A percentile compares a stretch with the other conserved stretches of the same genome.
Evolutionary conservation across 768 basidiomycete species (phyloP).

Genomic region (Leccinellum rugosiceps): DNA sequence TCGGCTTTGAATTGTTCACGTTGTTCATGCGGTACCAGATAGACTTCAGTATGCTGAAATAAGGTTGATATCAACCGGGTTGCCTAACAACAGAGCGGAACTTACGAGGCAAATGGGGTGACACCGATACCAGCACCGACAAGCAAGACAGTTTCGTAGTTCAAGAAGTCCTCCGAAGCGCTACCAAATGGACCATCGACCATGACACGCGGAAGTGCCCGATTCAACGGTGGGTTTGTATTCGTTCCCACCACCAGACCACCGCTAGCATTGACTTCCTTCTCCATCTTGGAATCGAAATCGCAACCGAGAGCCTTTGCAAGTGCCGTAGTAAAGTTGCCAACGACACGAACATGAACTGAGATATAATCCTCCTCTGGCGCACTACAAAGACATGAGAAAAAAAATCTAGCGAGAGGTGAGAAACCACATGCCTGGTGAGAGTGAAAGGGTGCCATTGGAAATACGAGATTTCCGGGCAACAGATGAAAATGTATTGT

Average conservation of each 20-base stretch:
- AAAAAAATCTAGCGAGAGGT: not conserved
- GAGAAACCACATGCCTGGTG: slow-evolving; percentile 51
- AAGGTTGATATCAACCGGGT: slow-evolving; percentile 1
- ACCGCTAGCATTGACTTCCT: slow-evolving; percentile 41
- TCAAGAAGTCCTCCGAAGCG: slow-evolving; percentile 88
- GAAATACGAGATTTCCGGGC: slow-evolving; percentile 91
- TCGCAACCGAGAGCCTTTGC: slow-evolving; percentile 83
- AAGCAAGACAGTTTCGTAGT: slow-evolving; percentile 83
- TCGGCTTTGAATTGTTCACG: slow-evolving; percentile 68
- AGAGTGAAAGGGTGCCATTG: slow-evolving; percentile 98
- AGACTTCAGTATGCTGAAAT: slow-evolving; percentile 72
- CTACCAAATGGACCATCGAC: slow-evolving; percentile 94
- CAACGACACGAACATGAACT: slow-evolving; percentile 88
- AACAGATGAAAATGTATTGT: slow-evolving; percentile 90
- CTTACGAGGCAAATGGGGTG: slow-evolving; percentile 93
- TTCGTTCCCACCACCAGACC: slow-evolving; percentile 61
- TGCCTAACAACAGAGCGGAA: slow-evolving; percentile 3
- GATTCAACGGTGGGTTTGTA: slow-evolving; percentile 59
- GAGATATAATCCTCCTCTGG: slow-evolving; percentile 96
- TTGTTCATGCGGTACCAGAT: slow-evolving; percentile 98
- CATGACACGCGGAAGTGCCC: slow-evolving; percentile 87
- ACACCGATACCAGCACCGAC: slow-evolving; percentile 97
- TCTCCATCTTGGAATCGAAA: slow-evolving; percentile 55
- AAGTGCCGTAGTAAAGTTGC: slow-evolving; percentile 85
- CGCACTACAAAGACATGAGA: slow-evolving; percentile 46